Evolutionary conservation across 1,139 yeast genomes (phyloP), one percentile per base, ranked within the genome.

Genomic region (Geotrichum reessii): DNA sequence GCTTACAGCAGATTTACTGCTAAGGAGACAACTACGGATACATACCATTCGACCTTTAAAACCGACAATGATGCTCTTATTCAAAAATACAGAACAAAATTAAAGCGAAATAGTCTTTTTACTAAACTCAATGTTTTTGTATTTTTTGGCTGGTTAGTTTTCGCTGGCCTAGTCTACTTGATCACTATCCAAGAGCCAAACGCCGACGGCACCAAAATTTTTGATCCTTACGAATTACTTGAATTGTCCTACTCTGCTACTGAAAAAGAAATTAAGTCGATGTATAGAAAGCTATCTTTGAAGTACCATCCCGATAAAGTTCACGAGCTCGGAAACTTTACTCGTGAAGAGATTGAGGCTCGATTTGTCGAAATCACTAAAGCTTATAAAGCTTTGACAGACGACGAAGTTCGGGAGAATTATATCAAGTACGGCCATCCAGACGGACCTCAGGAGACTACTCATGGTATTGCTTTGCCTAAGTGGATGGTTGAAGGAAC

Each of bases 381-480:
- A 73, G 99, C 99, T 28, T 91, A 95, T 74, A 88, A 91, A 73
- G 90, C 99, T 0, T 80, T 95, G 65, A 95, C 99, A 12, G 99
- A 95, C 73, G 97, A 89, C 65, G 82, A 79, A 40, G 84, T 91
- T 11, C 85, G 85, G 67, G 89, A 87, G 64, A 95, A 95, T 72
- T 92, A 82, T 71, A 76, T 86, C 69, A 85, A 83, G 67, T 93
- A 86, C 69, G 99, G 99, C 52, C 96, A 95, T 71, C 99, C 99
- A 6, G 99, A 95, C 74, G 99, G 99, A 47, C 97, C 96, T 54
- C 97, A 90, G 72, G 89, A 89, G 52, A 80, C 87, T n/a, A 77
- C 86, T n/a, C 97, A 90, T 71, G 99, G 99, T 60, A 91, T 95
- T 73, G 99, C 98, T 0, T 76, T 95, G 65, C 99, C 99, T 47